Conservation (phyloP, 768 basidiomycete genomes). For the Collybiopsis confluens region DNA sequence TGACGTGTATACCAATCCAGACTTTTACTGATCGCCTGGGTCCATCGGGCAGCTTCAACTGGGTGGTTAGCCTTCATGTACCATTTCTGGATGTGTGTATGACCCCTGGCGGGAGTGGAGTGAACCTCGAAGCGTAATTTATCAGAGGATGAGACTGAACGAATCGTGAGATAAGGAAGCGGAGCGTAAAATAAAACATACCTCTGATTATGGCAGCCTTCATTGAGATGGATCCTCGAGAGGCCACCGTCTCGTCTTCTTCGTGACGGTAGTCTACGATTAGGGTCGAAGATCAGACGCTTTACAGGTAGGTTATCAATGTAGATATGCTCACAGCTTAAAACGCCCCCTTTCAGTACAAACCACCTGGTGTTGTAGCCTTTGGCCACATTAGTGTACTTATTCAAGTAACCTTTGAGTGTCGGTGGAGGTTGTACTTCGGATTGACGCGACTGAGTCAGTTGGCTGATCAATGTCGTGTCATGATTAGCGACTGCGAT, state of each 20-base stretch:
- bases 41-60: slow-evolving; percentile 87
- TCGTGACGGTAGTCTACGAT: slow-evolving; percentile 77
- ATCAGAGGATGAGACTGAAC: slow-evolving; percentile 37
- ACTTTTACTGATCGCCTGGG: slow-evolving; percentile 65
- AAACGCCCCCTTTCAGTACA: slow-evolving; percentile 76
- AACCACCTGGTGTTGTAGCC: slow-evolving; percentile 93
- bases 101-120: slow-evolving; percentile 38
- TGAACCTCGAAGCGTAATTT: slow-evolving; percentile 82
- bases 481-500: no score
- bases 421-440: slow-evolving; percentile 50
- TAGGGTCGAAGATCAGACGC: slow-evolving; percentile 1
- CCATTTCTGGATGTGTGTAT: slow-evolving; percentile 62
- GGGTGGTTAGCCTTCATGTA: slow-evolving; percentile 83
- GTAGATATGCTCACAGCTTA: slow-evolving; percentile 63
- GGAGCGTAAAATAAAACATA: neutral
- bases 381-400: slow-evolving; percentile 89
- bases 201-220: slow-evolving; percentile 56
- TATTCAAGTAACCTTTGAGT: slow-evolving; percentile 79
- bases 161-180: neutral
- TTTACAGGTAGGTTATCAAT: no score
- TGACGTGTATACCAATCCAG: slow-evolving; percentile 62
- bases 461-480: slow-evolving; percentile 69
- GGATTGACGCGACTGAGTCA: slow-evolving; percentile 60
- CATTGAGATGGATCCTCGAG: slow-evolving; percentile 87
- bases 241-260: slow-evolving; percentile 83